Evolutionary conservation across 768 basidiomycete species (phyloP).

Genomic region (Boletus pseudopeckii): DNA sequence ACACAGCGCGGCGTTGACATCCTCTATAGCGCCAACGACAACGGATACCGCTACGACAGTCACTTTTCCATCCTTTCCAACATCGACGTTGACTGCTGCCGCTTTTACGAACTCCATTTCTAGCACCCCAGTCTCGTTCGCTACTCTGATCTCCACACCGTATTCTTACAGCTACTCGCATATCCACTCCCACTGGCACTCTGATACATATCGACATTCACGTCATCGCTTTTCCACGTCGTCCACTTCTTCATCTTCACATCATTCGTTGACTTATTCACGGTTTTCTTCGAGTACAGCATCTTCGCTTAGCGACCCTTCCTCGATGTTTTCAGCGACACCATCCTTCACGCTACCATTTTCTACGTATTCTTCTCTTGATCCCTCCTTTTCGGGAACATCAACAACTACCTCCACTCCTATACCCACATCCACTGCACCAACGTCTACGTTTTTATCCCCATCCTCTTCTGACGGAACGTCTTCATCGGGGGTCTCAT

Average conservation of each 20-base stretch:
- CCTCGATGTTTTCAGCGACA: background rate
- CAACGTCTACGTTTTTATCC: background rate
- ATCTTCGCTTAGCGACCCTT: background rate
- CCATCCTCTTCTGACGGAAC: background rate
- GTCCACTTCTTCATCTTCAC: background rate
- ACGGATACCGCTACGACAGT: constrained; percentile 3
- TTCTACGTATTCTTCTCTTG: background rate
- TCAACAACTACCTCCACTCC: background rate
- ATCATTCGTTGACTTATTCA: background rate
- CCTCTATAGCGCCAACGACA: constrained; percentile 1
- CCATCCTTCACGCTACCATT: background rate
- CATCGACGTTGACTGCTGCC: background rate
- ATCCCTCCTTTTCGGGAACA: background rate
- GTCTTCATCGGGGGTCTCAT: background rate
- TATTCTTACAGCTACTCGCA: constrained; percentile 1
- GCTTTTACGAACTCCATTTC: background rate
- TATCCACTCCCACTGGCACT: background rate
- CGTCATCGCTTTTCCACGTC: background rate
- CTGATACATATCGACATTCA: background rate
- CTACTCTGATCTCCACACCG: background rate
- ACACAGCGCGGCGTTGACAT: background rate
- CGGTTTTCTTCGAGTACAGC: background rate
- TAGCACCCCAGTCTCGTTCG: background rate
- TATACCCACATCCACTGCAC: background rate
- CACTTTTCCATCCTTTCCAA: constrained; percentile 6